Evolutionary conservation across 352 stramenopile species (phyloP).

Genomic region (Pythium dissimile): DNA sequence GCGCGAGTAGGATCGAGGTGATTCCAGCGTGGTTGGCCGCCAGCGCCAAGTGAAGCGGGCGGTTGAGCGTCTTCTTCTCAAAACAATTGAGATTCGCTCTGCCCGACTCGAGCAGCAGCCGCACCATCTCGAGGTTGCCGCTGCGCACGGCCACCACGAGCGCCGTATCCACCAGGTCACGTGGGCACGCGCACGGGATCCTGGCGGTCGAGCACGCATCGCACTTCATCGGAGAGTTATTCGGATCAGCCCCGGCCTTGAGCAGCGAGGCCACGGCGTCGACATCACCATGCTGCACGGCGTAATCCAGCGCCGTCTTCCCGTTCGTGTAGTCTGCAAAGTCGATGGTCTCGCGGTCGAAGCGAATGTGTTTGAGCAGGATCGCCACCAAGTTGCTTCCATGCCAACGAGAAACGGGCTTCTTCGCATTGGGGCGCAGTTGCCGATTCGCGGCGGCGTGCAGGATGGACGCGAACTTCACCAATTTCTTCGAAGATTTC

Average conservation of each 20-base stretch:
- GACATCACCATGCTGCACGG: constrained; percentile 42
- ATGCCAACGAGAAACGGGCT: constrained; percentile 39
- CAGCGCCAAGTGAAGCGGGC: constrained; percentile 49
- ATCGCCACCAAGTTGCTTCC: constrained; percentile 51
- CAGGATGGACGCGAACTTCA: constrained; percentile 47
- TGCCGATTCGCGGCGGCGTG: constrained; percentile 46
- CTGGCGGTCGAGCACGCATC: constrained; percentile 25
- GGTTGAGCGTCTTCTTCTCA: constrained; percentile 32
- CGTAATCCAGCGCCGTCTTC: constrained; percentile 59
- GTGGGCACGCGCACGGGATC: constrained; percentile 35
- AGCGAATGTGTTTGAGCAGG: constrained; percentile 36
- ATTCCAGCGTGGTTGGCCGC: constrained; percentile 36
- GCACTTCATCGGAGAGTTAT: constrained; percentile 49
- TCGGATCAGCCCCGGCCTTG: constrained; percentile 36
- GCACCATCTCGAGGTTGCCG: constrained; percentile 28
- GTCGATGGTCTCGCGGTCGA: constrained; percentile 40
- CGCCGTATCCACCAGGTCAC: constrained; percentile 39
- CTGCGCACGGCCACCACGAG: constrained; percentile 41
- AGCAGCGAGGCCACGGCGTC: constrained; percentile 39
- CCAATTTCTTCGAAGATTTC: constrained; percentile 15
- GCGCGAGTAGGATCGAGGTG: constrained; percentile 38
- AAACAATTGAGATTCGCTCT: constrained; percentile 40
- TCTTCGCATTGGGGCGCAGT: constrained; percentile 29
- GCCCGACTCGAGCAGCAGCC: constrained; percentile 35
- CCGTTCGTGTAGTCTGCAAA: constrained; percentile 40